These are phyloP conservation scores for Wickerhamiella musiphila DNA, from an alignment of 805 yeast species.

Conservation along the genomic window DNA sequence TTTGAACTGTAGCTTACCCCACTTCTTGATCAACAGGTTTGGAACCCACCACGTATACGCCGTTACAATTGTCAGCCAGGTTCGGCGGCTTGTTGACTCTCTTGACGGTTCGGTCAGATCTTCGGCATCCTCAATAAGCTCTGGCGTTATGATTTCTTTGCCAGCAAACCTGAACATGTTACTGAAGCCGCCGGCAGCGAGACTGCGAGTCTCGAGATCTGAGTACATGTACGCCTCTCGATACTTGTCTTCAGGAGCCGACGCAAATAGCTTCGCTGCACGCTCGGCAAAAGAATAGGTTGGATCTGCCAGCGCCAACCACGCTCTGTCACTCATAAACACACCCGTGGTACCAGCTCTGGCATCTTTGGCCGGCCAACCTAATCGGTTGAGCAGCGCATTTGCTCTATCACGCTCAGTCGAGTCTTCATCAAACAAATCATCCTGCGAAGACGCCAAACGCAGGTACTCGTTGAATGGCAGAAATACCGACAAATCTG, in stretches of 20 bases:
- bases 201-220: slow-evolving; percentile 20
- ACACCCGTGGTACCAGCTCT: slow-evolving; percentile 25
- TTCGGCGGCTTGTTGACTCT: slow-evolving; percentile 18
- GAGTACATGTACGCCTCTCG: slow-evolving; percentile 16
- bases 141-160: no score
- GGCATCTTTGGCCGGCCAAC: slow-evolving; percentile 25
- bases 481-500: slow-evolving; percentile 24
- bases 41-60: slow-evolving; percentile 27
- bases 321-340: slow-evolving; percentile 25
- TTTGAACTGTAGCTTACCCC: slow-evolving; percentile 20
- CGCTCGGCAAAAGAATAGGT: slow-evolving; percentile 20
- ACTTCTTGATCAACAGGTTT: slow-evolving; percentile 17
- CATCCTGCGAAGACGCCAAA: background rate
- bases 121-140: slow-evolving; percentile 18
- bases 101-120: slow-evolving; percentile 16
- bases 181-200: slow-evolving; percentile 22
- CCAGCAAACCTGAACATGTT: slow-evolving; percentile 22
- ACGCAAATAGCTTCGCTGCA: slow-evolving; percentile 18
- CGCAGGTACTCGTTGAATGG: slow-evolving; percentile 23
- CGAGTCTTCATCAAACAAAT: slow-evolving; percentile 5
- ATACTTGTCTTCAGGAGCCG: slow-evolving; percentile 12
- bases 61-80: slow-evolving; percentile 25
- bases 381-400: slow-evolving; percentile 16
- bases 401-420: slow-evolving; percentile 21
- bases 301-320: slow-evolving; percentile 26